Evolutionary conservation across 192 early-diverging fungal species (phyloP), one percentile per base, ranked within the genome.

Genomic region (Cladochytrium replicatum): DNA sequence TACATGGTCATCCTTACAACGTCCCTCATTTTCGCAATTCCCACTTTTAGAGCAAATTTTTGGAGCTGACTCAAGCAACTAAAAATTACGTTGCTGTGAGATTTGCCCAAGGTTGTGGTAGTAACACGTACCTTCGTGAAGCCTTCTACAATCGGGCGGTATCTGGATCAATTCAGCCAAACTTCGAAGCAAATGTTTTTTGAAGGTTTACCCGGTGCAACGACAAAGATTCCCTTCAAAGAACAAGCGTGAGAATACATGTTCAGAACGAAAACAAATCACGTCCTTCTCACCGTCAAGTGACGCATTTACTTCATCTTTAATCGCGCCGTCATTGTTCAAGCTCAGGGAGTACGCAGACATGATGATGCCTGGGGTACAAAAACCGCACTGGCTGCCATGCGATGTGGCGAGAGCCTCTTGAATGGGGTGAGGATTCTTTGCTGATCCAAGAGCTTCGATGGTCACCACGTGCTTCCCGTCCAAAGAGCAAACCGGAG

Each of bases 141-240:
- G 13, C 86, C 86, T 29, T 90, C 86, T 13, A 92, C 52, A 53
- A 92, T 92, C 2, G 87, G 86, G 3, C 87, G 54, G 51, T 92
- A n/a, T n/a, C n/a, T n/a, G n/a, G n/a, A n/a, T n/a, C n/a, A n/a
- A n/a, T n/a, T n/a, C n/a, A n/a, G n/a, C n/a, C n/a, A n/a, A n/a
- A n/a, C n/a, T n/a, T n/a, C n/a, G n/a, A n/a, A n/a, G n/a, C n/a
- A n/a, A n/a, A n/a, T n/a, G n/a, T n/a, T n/a, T n/a, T n/a, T n/a
- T n/a, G n/a, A n/a, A n/a, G n/a, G n/a, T n/a, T n/a, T n/a, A 92
- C 23, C 89, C 89, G 4, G 89, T 92, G 73, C 89, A 92, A n/a
- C 89, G 67, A 58, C 89, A 92, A 55, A 92, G 56, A 59, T 92
- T 91, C 38, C 71, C 61, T 63, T 15, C 6, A 37, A 37, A 51